Evolutionary conservation across 257 asterid genomes (phyloP).

Genomic region (Nicotiana benthamiana): DNA sequence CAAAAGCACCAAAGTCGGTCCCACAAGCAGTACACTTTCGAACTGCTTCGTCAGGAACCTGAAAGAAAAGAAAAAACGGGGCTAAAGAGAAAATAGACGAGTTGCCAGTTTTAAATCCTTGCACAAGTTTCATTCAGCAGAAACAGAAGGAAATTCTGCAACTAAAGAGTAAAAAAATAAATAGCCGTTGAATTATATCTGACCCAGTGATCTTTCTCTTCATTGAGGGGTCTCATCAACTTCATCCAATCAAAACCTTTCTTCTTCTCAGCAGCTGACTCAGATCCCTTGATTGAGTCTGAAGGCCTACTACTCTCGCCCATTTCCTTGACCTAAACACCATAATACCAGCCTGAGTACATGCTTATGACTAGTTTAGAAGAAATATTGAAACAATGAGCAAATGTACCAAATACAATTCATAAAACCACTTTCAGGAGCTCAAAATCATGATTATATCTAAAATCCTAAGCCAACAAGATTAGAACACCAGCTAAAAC

Average conservation of each 20-base stretch:
- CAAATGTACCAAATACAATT: background rate
- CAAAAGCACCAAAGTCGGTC: constrained; percentile 62
- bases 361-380: background rate
- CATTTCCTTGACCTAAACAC: constrained; percentile 69
- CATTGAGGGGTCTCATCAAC: constrained; percentile 58
- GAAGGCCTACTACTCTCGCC: constrained; percentile 41
- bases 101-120: background rate
- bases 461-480: background rate
- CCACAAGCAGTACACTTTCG: constrained; percentile 61
- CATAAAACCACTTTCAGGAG: background rate
- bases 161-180: background rate
- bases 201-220: constrained; percentile 96
- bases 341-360: background rate
- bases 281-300: constrained; percentile 43
- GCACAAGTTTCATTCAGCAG: background rate
- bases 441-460: background rate
- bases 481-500: background rate
- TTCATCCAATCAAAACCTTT: constrained; percentile 72
- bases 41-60: constrained; percentile 92
- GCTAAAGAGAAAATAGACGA: background rate
- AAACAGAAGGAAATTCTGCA: background rate
- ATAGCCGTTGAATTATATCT: constrained; percentile 12
- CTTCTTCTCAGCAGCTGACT: constrained; percentile 64
- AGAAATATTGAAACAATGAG: background rate
- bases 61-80: constrained; percentile 9